A percentile compares a stretch with the other conserved stretches of the same genome.
Evolutionary conservation across 1,139 yeast genomes (phyloP).

Genomic region (Spathaspora sp.): DNA sequence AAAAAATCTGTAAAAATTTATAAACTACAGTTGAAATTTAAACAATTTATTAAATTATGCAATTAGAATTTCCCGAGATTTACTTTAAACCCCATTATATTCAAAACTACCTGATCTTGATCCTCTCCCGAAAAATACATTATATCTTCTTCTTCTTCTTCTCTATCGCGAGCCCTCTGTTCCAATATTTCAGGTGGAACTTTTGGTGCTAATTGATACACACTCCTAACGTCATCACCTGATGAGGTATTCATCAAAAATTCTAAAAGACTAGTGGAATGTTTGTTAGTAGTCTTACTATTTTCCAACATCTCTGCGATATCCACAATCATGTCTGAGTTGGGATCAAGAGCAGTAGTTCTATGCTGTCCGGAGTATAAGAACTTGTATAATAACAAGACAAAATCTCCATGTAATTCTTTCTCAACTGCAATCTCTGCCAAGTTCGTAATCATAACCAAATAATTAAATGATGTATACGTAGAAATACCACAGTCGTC

Average conservation of each 20-base stretch:
- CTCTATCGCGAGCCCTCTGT: not conserved
- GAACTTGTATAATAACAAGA: conserved; percentile 1
- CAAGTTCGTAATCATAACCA: not conserved
- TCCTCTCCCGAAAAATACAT: not conserved
- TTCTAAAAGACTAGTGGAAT: not conserved
- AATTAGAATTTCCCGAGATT: no score
- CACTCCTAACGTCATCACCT: not conserved
- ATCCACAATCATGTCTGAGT: not conserved
- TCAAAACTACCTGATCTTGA: not conserved
- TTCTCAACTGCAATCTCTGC: not conserved
- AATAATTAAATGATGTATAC: not conserved
- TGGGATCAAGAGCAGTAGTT: not conserved
- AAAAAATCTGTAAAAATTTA: no score
- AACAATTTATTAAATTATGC: no score
- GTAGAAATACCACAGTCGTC: not conserved
- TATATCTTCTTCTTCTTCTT: not conserved
- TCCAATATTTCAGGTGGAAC: not conserved
- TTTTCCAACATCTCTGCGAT: not conserved
- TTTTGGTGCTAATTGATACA: not conserved
- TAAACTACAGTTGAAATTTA: no score
- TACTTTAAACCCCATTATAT: no score
- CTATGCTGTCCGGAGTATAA: not conserved
- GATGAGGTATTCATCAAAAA: not conserved
- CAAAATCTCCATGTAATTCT: not conserved
- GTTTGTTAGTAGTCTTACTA: not conserved